Evolutionary conservation across 2,329 filamentous ascomycete genomes (phyloP).

Genomic region (Colletotrichum musae): DNA sequence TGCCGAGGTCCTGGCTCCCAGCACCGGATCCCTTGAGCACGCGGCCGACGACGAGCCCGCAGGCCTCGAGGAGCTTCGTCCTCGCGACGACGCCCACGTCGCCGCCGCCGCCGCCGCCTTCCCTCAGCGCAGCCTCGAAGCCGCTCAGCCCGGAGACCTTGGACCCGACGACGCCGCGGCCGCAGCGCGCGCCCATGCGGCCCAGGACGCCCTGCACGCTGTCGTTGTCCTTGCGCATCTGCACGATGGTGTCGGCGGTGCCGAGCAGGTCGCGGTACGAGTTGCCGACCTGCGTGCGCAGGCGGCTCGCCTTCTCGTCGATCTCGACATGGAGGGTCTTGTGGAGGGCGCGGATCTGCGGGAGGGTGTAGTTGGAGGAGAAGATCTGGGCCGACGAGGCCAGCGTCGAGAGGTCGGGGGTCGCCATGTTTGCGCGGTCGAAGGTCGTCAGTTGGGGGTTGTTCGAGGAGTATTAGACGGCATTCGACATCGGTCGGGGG

Average conservation of each 20-base stretch:
- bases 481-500: background rate
- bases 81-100: constrained; percentile 54
- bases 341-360: constrained; percentile 75
- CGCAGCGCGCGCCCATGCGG: constrained; percentile 83
- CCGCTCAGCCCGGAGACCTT: constrained; percentile 72
- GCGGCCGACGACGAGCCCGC: constrained; percentile 63
- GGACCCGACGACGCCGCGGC: constrained; percentile 76
- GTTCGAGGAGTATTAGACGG: constrained; percentile 2
- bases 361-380: constrained; percentile 69
- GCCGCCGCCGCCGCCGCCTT: background rate
- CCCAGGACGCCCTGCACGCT: constrained; percentile 79
- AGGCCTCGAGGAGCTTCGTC: constrained; percentile 66
- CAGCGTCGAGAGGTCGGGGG: constrained; percentile 63
- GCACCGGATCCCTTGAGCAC: constrained; percentile 59
- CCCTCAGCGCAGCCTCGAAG: constrained; percentile 54
- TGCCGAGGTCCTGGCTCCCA: constrained; percentile 49
- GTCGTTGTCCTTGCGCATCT: constrained; percentile 86
- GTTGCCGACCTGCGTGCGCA: constrained; percentile 75
- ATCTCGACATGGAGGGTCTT: constrained; percentile 70
- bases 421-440: constrained; percentile 33
- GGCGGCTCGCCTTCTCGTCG: constrained; percentile 73
- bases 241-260: constrained; percentile 93
- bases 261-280: constrained; percentile 91
- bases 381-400: constrained; percentile 70
- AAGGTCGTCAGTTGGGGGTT: constrained; percentile 6